phyloP scores from a whole-genome alignment of 2,329 filamentous ascomycete genomes.

The Acrodontium crateriforme region DNA sequence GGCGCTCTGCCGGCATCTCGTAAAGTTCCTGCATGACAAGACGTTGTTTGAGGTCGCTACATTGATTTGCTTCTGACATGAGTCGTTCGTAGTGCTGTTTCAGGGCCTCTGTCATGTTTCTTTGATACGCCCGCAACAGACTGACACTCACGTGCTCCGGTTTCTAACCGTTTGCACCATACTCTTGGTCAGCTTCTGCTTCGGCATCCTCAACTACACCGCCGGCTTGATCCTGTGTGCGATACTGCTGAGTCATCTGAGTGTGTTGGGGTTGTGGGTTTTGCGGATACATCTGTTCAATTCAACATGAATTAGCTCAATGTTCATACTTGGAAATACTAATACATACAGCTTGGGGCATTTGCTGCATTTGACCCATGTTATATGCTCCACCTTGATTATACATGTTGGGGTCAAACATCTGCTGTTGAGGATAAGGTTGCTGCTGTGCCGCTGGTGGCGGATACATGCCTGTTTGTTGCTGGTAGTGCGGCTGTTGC shows the following conservation, averaged over 20 bases:
- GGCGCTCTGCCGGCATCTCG: too few species aligned
- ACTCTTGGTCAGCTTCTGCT: conserved; percentile 4
- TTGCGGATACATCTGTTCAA: background rate
- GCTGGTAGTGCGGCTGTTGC: conserved; percentile 48
- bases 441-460: conserved; percentile 65
- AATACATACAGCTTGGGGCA: conserved; percentile 14
- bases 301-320: too few species aligned
- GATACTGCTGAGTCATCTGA: conserved; percentile 1
- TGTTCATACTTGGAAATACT: too few species aligned
- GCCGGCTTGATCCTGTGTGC: conserved; percentile 2
- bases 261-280: conserved; percentile 2
- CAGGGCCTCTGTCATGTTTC: too few species aligned
- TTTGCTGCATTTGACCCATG: conserved; percentile 19
- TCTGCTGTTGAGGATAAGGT: conserved; percentile 59
- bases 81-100: too few species aligned
- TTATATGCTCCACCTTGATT: conserved; percentile 14
- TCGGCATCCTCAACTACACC: conserved; percentile 2
- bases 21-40: too few species aligned
- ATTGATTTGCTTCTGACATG: too few species aligned
- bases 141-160: too few species aligned
- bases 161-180: conserved; percentile 3
- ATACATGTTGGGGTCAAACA: conserved; percentile 81
- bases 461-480: conserved; percentile 67
- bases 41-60: too few species aligned
- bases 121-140: too few species aligned